Conservation (phyloP, 2,329 filamentous ascomycete species). For the Penicillium sp. region DNA sequence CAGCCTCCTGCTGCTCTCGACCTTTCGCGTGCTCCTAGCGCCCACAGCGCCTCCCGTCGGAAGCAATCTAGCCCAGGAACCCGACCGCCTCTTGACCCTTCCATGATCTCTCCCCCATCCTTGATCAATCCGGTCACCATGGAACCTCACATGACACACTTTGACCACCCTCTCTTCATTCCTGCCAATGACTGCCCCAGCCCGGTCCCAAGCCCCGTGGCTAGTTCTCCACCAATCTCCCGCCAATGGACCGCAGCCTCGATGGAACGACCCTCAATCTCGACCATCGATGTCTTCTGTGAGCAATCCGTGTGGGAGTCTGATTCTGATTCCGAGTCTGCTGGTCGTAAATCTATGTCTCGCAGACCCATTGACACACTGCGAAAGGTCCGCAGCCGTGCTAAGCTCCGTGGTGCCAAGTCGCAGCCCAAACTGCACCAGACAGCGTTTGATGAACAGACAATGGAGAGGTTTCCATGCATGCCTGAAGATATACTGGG, state of each 20-base stretch:
- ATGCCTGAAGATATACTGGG: conserved; percentile 27
- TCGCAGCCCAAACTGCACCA: conserved; percentile 37
- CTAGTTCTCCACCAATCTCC: conserved; percentile 33
- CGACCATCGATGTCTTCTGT: conserved; percentile 32
- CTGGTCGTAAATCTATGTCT: conserved; percentile 36
- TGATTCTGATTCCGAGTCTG: conserved; percentile 39
- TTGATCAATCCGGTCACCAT: conserved; percentile 41
- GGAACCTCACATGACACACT: conserved; percentile 41
- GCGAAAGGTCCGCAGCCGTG: conserved; percentile 42
- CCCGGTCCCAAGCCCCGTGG: conserved; percentile 35
- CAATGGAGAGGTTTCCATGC: conserved; percentile 31
- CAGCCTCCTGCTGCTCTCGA: conserved; percentile 34
- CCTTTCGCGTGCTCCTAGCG: conserved; percentile 24
- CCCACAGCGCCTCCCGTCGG: conserved; percentile 19
- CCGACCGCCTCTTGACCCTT: conserved; percentile 36
- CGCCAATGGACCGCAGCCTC: conserved; percentile 30
- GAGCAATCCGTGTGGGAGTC: conserved; percentile 45
- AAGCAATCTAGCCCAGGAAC: conserved; percentile 26
- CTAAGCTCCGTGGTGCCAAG: conserved; percentile 40
- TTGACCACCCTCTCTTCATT: conserved; percentile 43
- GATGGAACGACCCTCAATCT: conserved; percentile 35
- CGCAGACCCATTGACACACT: conserved; percentile 41
- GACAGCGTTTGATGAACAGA: conserved; percentile 21
- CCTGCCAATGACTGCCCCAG: conserved; percentile 39
- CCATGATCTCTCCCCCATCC: conserved; percentile 41